phyloP scores from a whole-genome alignment of 2,329 filamentous ascomycete genomes.

The Tolypocladium capitatum region DNA sequence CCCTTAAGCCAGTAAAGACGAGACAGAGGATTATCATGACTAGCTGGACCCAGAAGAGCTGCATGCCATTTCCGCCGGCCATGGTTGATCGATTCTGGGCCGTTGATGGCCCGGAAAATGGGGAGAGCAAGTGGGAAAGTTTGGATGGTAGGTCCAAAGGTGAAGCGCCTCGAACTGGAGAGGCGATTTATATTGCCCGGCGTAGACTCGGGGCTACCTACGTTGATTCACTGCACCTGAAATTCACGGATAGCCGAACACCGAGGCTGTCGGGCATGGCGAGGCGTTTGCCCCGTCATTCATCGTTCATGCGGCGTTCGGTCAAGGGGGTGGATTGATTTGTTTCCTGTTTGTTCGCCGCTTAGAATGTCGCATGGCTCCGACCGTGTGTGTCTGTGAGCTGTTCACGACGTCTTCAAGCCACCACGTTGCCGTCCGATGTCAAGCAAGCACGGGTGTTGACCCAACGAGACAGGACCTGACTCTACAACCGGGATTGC shows the following conservation, averaged over 20 bases:
- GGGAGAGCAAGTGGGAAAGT: too few relatives aligned
- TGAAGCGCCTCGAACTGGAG: not conserved
- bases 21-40: slow-evolving; percentile 21
- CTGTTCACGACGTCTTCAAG: not conserved
- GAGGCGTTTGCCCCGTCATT: not conserved
- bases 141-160: not conserved
- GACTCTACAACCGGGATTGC: too few relatives aligned
- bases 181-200: slow-evolving; percentile 20
- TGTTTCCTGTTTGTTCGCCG: not conserved
- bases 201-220: not conserved
- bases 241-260: not conserved
- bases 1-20: slow-evolving; percentile 20
- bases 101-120: not conserved
- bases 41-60: slow-evolving; percentile 10
- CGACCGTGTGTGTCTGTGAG: not conserved
- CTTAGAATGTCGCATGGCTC: not conserved
- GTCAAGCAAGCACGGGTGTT: too few relatives aligned
- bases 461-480: too few relatives aligned
- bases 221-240: not conserved
- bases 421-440: not conserved
- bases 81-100: slow-evolving; percentile 15
- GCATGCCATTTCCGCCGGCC: slow-evolving; percentile 6
- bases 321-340: not conserved
- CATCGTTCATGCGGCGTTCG: not conserved
- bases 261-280: not conserved